Evolutionary conservation across 495 filamentous ascomycete species (phyloP), one percentile per base, ranked within the genome.

Genomic region (Parmelia sp.): DNA sequence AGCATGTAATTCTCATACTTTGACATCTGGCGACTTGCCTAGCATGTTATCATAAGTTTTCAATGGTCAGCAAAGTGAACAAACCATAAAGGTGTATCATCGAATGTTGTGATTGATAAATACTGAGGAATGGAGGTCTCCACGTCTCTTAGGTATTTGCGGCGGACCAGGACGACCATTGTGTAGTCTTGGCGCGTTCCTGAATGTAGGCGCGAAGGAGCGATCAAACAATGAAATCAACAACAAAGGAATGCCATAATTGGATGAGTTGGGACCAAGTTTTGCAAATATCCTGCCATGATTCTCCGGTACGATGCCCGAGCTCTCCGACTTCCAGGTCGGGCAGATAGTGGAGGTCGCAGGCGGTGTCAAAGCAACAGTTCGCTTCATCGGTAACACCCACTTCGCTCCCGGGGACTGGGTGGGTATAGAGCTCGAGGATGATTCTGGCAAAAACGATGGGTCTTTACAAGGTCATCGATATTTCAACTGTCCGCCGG

Each of bases 391-490:
- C 65, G 94, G 94, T 66, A 78, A 81, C 53, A 90, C 92, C 33
- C 76, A 83, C 65, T 96, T 97, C 74, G 85, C 90, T 39, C 72
- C 74, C 5, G 95, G 92, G 61, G 87, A 90, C 35, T 98, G 93
- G 91, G 78, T 96, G 59, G 94, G 94, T 59, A 82, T 97, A 55
- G 92, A 96, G 80, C 83, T 98, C 64, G 86, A 90, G 47, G 88
- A 88, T 42, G 77, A 84, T n/a, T 82, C 80, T 15, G 94, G 94
- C 15, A 97, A 98, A 77, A 97, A 98, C 70, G 91, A 98, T 80
- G 94, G 94, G 68, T 84, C 88, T 36, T 89, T 97, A 45, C 84
- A 93, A 74, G 93, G 91, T 49, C 83, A 92, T 67, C 81, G 90
- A 45, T 98, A 98, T 74, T 98, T 97, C 70, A 84, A 91, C 31